phyloP scores from a whole-genome alignment of 164 flowering plant species.

The Euptelea pleiosperma region DNA sequence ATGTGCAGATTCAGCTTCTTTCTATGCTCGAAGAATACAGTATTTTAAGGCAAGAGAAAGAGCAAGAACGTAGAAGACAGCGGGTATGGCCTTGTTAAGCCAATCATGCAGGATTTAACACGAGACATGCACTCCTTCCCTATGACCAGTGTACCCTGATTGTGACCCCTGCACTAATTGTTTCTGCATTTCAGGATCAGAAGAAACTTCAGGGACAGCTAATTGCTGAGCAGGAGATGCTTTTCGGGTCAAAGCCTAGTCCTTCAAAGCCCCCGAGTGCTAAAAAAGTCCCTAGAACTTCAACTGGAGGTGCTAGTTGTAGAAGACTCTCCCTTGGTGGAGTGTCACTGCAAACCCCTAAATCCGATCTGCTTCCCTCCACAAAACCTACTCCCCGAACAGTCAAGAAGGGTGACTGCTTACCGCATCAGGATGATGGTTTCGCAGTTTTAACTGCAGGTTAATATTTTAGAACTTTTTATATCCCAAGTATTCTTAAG shows the following conservation, averaged over 20 bases:
- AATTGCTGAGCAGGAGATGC: conserved; percentile 69
- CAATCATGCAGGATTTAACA: not conserved
- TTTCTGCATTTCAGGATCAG: conserved; percentile 88
- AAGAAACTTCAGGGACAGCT: conserved; percentile 76
- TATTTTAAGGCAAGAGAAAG: conserved; percentile 71
- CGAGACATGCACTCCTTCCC: not conserved
- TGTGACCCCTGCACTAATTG: no score
- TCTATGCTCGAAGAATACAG: conserved; percentile 84
- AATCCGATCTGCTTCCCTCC: conserved; percentile 29
- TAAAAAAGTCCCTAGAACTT: conserved; percentile 56
- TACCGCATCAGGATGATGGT: conserved; percentile 33
- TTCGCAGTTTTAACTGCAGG: conserved; percentile 44
- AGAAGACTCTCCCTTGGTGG: conserved; percentile 72
- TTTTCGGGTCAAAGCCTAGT: conserved; percentile 90
- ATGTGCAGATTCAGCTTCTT: conserved; percentile 60
- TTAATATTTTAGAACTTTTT: no score
- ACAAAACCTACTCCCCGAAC: conserved; percentile 41
- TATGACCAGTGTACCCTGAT: no score
- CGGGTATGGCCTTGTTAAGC: conserved; percentile 39
- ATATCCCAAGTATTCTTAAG: no score
- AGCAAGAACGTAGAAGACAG: conserved; percentile 70
- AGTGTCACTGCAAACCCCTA: conserved; percentile 53
- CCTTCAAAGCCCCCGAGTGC: conserved; percentile 63
- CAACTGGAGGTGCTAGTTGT: conserved; percentile 49
- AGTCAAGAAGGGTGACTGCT: conserved; percentile 36